Conservation (phyloP, 306 rosid species). For the barrel medic (Medicago truncatula) region MtrunA17r5.0-ANR NC_053043.1:44852501-44853000, state of each 20-base stretch:
- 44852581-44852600: constrained; percentile 29
- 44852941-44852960: too few species aligned
- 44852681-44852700: constrained; percentile 71
- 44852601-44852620: constrained; percentile 53
- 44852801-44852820: constrained; percentile 27
- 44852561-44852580: constrained; percentile 39
- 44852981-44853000: too few species aligned
- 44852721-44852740: constrained; percentile 78
- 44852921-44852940: too few species aligned
- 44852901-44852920: too few species aligned
- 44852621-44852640: constrained; percentile 21
- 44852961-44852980: too few species aligned
- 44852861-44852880: neutral
- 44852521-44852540: too few species aligned
- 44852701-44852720: constrained; percentile 81
- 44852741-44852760: constrained; percentile 19
- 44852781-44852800: constrained; percentile 15
- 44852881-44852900: neutral
- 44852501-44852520: neutral
- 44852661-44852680: constrained; percentile 35
- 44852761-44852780: constrained; percentile 31
- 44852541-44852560: neutral
- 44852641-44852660: constrained; percentile 42
- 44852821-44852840: constrained; percentile 39
- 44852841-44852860: constrained; percentile 35